phyloP scores from a whole-genome alignment of 257 asterid genomes.

The Penstemon newberryi region DNA sequence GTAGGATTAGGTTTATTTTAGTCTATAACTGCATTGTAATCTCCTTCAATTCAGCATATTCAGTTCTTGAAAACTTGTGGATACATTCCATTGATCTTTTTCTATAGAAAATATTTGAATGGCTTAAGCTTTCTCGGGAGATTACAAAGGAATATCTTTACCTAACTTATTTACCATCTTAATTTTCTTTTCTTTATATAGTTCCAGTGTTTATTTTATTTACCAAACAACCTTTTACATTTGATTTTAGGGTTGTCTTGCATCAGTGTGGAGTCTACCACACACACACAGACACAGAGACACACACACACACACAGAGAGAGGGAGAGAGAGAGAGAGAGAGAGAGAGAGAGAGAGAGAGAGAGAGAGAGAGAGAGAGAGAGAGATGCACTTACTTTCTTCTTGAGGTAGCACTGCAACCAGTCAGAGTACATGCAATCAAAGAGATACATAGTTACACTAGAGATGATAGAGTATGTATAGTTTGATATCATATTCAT shows the following conservation, averaged over 20 bases:
- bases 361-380: slow-evolving; percentile 22
- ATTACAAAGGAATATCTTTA: background rate
- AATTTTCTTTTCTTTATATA: background rate
- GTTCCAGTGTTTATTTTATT: background rate
- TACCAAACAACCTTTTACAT: background rate
- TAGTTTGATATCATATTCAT: slow-evolving; percentile 22
- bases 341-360: slow-evolving; percentile 22
- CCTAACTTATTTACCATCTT: background rate
- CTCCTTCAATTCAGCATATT: background rate
- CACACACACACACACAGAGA: too few relatives aligned
- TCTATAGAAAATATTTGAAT: background rate
- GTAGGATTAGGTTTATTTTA: background rate
- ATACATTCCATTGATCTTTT: background rate
- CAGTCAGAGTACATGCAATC: slow-evolving; percentile 49
- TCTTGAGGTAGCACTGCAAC: slow-evolving; percentile 93
- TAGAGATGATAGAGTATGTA: slow-evolving; percentile 33
- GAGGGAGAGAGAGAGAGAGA: slow-evolving; percentile 19
- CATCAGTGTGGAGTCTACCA: background rate
- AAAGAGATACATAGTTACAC: slow-evolving; percentile 36
- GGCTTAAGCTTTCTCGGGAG: background rate
- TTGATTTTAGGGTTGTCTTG: background rate
- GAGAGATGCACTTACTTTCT: slow-evolving; percentile 55
- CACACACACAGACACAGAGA: too few relatives aligned
- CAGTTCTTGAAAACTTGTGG: background rate
- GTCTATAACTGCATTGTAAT: background rate